Evolutionary conservation across 2,329 filamentous ascomycete genomes (phyloP), one percentile per base, ranked within the genome.

Genomic region (Paracoccidioides brasiliensis): DNA sequence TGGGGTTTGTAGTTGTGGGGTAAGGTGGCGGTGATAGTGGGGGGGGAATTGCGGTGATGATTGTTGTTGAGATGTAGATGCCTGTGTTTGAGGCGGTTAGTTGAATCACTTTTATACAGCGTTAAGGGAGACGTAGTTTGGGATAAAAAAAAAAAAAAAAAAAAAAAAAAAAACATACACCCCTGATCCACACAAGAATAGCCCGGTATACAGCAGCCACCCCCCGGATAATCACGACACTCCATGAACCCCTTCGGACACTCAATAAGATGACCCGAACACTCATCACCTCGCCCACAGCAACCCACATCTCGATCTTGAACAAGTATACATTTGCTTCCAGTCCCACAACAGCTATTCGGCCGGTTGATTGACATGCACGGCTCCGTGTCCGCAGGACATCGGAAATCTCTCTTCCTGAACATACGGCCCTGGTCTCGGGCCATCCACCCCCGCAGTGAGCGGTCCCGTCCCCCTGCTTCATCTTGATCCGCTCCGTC

Each of bases 191-290:
- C 72, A 66, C 82, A 84, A 6, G 70, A 70, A 63, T 80, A 83
- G 0, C 79, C 80, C 3, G 80, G 79, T 40, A 83, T 73, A 69
- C 81, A 84, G 61, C 81, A 84, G 1, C 80, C 82, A 1, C 80
- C 80, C 44, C 80, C 81, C 3, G 73, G 62, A 48, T 71, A 74
- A 46, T 73, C 71, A 2, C 79, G 74, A 65, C 81, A 84, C 54
- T 72, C 75, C 4, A 73, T 74, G 63, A 82, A 82, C 6, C 79
- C 80, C 28, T 68, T 69, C 33, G 61, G 61, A 59, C 81, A 84
- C 28, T 41, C 41, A 2, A 73, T 73, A n/a, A 84, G 73, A 1
- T 67, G 61, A 9, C 76, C 74, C 2, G 73, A 73, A 62, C 82
- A 84, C 8, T 62, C 72, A 56, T 75, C 66, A 1, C 80, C 80